Conservation (phyloP, 768 basidiomycete genomes). For the Lentinula edodes region DNA sequence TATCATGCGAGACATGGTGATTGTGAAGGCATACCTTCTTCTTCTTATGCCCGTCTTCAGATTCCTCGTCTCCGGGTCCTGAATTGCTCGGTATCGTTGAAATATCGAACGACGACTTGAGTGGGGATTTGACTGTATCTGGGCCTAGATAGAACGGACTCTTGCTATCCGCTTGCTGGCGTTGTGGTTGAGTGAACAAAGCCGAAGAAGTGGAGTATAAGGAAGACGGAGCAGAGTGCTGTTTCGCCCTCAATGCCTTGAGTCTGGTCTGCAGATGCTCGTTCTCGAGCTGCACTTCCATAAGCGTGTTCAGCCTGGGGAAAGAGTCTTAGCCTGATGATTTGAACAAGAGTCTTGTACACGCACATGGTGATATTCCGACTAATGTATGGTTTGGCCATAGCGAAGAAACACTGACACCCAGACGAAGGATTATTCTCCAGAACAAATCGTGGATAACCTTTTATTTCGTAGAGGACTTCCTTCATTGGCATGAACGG, state of each 20-base stretch:
- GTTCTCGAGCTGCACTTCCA: constrained; percentile 88
- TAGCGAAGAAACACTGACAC: constrained; percentile 64
- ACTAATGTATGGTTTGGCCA: constrained; percentile 74
- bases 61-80: constrained; percentile 34
- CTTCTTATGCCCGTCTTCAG: constrained; percentile 50
- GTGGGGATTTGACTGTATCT: not conserved
- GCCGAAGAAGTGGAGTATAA: constrained; percentile 17
- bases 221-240: constrained; percentile 8
- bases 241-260: constrained; percentile 25
- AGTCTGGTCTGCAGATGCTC: constrained; percentile 67
- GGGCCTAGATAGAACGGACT: not conserved
- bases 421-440: constrained; percentile 26
- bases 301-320: constrained; percentile 58
- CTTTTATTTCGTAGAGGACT: constrained; percentile 67
- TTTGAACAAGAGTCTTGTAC: not conserved
- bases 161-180: not conserved
- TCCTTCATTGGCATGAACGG: constrained; percentile 30
- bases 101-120: constrained; percentile 3
- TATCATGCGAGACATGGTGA: not conserved
- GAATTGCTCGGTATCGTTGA: not conserved
- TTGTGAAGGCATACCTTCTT: constrained; percentile 48
- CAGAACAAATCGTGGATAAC: constrained; percentile 48
- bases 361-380: constrained; percentile 64
- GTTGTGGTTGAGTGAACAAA: constrained; percentile 14
- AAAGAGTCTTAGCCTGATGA: not conserved